phyloP scores from a whole-genome alignment of 352 stramenopile genomes.

The Poterioochromonas sp. region DNA sequence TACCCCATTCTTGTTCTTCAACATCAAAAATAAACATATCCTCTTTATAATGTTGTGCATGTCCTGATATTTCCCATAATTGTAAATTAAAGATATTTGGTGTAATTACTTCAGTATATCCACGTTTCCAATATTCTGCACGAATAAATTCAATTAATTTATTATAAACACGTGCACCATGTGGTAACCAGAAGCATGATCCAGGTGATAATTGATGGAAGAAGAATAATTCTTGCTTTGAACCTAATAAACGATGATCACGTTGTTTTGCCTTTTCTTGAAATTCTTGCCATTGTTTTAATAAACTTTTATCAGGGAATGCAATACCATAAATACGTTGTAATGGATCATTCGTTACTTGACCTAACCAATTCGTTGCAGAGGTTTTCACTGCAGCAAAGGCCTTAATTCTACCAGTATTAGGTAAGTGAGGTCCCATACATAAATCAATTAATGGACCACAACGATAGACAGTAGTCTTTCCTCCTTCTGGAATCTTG shows the following conservation, averaged over 20 bases:
- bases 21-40: constrained; percentile 97
- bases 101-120: constrained; percentile 90
- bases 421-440: constrained; percentile 86
- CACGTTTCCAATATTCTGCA: constrained; percentile 67
- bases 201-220: constrained; percentile 82
- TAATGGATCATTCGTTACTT: constrained; percentile 90
- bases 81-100: constrained; percentile 97
- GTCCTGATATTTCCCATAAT: constrained; percentile 88
- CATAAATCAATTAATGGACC: constrained; percentile 96
- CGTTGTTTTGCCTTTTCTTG: constrained; percentile 88
- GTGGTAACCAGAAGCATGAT: constrained; percentile 92
- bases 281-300: constrained; percentile 94
- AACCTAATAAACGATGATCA: constrained; percentile 86
- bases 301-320: constrained; percentile 93
- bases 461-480: constrained; percentile 95
- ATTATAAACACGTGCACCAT: constrained; percentile 93
- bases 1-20: constrained; percentile 67
- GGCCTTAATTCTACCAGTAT: constrained; percentile 77
- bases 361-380: constrained; percentile 77
- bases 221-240: constrained; percentile 91
- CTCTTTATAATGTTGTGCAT: constrained; percentile 89
- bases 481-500: constrained; percentile 89
- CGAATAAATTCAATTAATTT: constrained; percentile 93
- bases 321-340: constrained; percentile 94
- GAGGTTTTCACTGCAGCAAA: constrained; percentile 85